Evolutionary conservation across 2,329 filamentous ascomycete genomes (phyloP).

Genomic region (Xylaria hypoxylon): DNA sequence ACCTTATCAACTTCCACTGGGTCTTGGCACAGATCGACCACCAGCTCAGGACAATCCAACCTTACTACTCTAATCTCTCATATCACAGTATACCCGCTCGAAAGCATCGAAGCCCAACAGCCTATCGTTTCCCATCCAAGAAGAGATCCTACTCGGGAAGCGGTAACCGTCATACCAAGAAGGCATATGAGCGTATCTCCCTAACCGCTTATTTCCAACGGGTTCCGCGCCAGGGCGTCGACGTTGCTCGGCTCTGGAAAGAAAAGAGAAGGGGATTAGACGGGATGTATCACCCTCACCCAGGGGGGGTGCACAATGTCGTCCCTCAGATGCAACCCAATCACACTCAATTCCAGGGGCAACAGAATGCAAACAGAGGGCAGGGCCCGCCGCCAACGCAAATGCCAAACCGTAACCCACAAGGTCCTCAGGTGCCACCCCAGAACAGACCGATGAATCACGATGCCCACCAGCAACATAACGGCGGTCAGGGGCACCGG

Average conservation of each 20-base stretch:
- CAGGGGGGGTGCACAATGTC: not conserved
- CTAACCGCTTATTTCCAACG: conserved; percentile 62
- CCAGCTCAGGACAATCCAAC: conserved; percentile 49
- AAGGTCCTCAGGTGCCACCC: not conserved
- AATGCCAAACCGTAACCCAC: not conserved
- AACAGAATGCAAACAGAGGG: not conserved
- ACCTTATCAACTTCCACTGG: conserved; percentile 54
- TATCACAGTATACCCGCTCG: conserved; percentile 4
- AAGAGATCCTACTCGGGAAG: conserved; percentile 14
- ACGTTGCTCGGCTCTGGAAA: conserved; percentile 45
- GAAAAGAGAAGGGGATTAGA: conserved; percentile 26
- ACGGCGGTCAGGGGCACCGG: not conserved
- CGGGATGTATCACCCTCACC: conserved; percentile 1
- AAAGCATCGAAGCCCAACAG: conserved; percentile 24
- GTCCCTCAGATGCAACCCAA: conserved; percentile 15
- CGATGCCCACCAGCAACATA: not conserved
- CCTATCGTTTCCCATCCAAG: conserved; percentile 12
- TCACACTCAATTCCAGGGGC: conserved; percentile 7
- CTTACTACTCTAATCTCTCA: conserved; percentile 26
- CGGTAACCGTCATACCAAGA: conserved; percentile 43
- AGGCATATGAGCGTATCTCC: conserved; percentile 54
- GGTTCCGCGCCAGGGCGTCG: conserved; percentile 51
- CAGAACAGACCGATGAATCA: conserved; percentile 6
- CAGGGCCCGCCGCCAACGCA: not conserved
- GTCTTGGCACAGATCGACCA: conserved; percentile 60